Percentiles rank a stretch among this genome's conserved stretches.
These are phyloP conservation scores for Russula griseocarnosa DNA, from an alignment of 768 basidiomycete species.

Conservation along the genomic window DNA sequence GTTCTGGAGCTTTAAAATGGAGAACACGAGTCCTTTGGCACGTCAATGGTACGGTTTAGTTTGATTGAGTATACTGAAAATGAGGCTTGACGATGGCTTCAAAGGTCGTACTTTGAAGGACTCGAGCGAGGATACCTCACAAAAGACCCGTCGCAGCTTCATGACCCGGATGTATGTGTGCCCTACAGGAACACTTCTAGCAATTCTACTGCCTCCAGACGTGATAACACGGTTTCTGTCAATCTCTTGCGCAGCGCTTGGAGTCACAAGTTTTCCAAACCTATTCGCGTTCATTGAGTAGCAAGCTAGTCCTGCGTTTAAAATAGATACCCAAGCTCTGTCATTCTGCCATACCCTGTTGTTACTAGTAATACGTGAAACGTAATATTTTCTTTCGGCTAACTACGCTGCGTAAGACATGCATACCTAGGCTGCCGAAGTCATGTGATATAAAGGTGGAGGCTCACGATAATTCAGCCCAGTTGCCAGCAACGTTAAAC, in stretches of 20 bases:
- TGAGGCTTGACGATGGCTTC: background rate
- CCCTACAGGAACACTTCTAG: slow-evolving; percentile 37
- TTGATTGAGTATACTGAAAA: background rate
- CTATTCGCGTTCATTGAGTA: background rate
- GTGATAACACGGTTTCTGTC: background rate
- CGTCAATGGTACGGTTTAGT: slow-evolving; percentile 57
- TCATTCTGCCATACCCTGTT: background rate
- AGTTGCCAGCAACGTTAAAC: background rate
- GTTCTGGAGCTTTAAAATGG: slow-evolving; percentile 77
- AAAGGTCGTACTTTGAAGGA: slow-evolving; percentile 69
- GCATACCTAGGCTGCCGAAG: too few species aligned
- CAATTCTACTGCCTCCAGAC: background rate
- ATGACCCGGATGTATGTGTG: slow-evolving; percentile 62
- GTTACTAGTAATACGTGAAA: too few species aligned
- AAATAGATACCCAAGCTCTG: background rate
- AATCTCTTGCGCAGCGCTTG: background rate
- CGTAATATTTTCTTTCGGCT: too few species aligned
- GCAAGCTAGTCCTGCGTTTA: background rate
- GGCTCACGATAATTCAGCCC: background rate
- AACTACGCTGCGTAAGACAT: too few species aligned
- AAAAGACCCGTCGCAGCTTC: slow-evolving; percentile 50
- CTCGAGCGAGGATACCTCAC: slow-evolving; percentile 58
- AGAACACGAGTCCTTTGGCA: slow-evolving; percentile 49
- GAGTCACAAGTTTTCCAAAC: background rate
- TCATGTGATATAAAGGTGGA: background rate